Conservation (phyloP, 2,329 filamentous ascomycete species). For the Cryphonectria carpinicola region DNA sequence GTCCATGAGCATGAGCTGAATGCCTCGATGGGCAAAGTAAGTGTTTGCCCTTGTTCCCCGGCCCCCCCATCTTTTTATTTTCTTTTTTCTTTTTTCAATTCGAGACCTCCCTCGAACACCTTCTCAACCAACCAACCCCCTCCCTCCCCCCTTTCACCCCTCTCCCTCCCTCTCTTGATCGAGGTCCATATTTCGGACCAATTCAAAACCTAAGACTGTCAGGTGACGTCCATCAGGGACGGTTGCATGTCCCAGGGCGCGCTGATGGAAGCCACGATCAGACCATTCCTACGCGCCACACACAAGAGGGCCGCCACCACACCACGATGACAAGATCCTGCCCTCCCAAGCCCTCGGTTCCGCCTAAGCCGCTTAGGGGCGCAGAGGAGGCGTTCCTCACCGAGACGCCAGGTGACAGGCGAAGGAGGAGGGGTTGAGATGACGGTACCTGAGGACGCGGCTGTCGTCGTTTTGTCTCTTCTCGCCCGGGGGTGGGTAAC, state of each 20-base stretch:
- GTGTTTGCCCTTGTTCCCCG: not conserved
- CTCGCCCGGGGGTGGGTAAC: not conserved
- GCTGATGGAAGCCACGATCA: slow-evolving; percentile 1
- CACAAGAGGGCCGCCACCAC: not conserved
- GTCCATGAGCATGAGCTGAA: not conserved
- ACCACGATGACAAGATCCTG: not conserved
- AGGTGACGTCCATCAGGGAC: not conserved
- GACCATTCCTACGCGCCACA: not conserved
- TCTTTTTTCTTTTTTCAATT: not conserved
- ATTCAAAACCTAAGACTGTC: not conserved
- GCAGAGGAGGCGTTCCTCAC: not conserved
- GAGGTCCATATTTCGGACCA: not conserved
- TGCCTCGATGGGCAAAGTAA: not conserved
- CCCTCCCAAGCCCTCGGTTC: not conserved
- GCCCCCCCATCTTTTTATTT: not conserved
- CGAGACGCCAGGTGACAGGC: not conserved
- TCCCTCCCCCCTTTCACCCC: no score
- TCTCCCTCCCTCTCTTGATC: not conserved
- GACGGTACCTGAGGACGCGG: not conserved
- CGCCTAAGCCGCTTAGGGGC: not conserved
- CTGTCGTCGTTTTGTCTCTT: not conserved
- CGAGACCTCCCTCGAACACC: not conserved
- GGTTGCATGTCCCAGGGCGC: not conserved
- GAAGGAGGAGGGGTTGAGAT: not conserved
- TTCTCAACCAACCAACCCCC: not conserved